These are phyloP conservation scores for Jamesozyma lodderae DNA, from an alignment of 805 yeast species.

Conservation along the genomic window DNA sequence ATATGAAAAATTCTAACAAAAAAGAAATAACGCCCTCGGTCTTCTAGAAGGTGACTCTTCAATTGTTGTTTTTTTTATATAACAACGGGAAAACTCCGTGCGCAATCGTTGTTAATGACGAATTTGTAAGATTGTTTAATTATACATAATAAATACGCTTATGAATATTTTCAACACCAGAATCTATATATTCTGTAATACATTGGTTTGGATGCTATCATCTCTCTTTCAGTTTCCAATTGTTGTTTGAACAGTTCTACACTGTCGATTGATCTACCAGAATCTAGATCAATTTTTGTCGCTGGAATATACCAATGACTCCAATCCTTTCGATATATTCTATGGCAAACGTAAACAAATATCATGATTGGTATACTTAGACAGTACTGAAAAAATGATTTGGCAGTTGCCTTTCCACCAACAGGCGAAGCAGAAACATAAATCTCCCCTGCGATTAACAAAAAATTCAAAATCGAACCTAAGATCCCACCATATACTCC, in stretches of 20 bases:
- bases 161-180: conserved; percentile 30
- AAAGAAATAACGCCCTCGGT: too few relatives aligned
- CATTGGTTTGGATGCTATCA: conserved; percentile 25
- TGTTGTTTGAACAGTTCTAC: conserved; percentile 38
- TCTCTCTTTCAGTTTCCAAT: conserved; percentile 26
- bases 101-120: too few relatives aligned
- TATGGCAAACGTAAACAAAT: conserved; percentile 11
- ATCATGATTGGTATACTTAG: conserved; percentile 40
- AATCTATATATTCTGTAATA: conserved; percentile 29
- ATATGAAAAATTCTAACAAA: too few relatives aligned
- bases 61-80: too few relatives aligned
- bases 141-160: too few relatives aligned
- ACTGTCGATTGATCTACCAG: conserved; percentile 45
- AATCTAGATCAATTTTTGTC: conserved; percentile 45
- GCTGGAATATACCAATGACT: conserved; percentile 31
- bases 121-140: too few relatives aligned
- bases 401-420: conserved; percentile 28
- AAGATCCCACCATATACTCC: conserved; percentile 51
- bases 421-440: conserved; percentile 65
- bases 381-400: conserved; percentile 43
- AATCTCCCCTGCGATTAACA: conserved; percentile 57
- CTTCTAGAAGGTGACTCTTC: too few relatives aligned
- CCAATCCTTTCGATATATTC: conserved; percentile 37
- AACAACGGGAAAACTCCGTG: too few relatives aligned
- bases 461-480: conserved; percentile 43